Conservation (phyloP, 106 monocot species). For the Ottelia alismoides region DNA sequence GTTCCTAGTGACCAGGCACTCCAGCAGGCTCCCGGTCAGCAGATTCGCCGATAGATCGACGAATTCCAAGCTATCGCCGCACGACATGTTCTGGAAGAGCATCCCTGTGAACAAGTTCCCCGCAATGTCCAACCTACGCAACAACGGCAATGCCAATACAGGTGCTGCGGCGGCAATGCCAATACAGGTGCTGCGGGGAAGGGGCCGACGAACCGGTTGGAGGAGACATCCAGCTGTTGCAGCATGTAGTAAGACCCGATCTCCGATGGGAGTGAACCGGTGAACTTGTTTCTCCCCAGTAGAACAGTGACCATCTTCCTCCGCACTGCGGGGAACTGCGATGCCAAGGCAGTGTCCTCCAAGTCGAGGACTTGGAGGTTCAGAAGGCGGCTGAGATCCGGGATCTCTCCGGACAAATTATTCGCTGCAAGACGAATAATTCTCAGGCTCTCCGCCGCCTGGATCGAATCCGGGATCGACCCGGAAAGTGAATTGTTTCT, state of each 20-base stretch:
- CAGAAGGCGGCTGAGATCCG: slow-evolving; percentile 38
- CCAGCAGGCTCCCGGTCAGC: slow-evolving; percentile 44
- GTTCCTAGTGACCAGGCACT: slow-evolving; percentile 28
- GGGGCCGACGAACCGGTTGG: slow-evolving; percentile 76
- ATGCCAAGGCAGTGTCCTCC: slow-evolving; percentile 48
- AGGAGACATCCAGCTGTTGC: slow-evolving; percentile 50
- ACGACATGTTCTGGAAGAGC: slow-evolving; percentile 24
- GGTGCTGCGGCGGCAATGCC: slow-evolving; percentile 33
- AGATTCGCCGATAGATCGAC: slow-evolving; percentile 59
- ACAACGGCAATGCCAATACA: slow-evolving; percentile 38
- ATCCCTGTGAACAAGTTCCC: slow-evolving; percentile 41
- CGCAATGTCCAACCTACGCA: slow-evolving; percentile 44
- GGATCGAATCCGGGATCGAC: slow-evolving; percentile 16
- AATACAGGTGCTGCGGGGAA: too few species aligned
- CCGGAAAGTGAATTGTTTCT: slow-evolving; percentile 28
- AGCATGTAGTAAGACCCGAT: slow-evolving; percentile 37
- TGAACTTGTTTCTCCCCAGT: slow-evolving; percentile 61
- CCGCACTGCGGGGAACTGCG: slow-evolving; percentile 53
- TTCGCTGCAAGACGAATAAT: slow-evolving; percentile 49
- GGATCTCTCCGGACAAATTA: slow-evolving; percentile 34
- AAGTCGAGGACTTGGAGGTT: slow-evolving; percentile 76
- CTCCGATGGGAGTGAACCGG: slow-evolving; percentile 41
- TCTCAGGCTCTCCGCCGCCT: slow-evolving; percentile 22
- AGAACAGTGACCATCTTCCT: too few species aligned
- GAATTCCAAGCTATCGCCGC: slow-evolving; percentile 24